A percentile compares a stretch with the other conserved stretches of the same genome.
phyloP scores from a whole-genome alignment of 1,139 yeast species.

The Candida glucosophila region DNA sequence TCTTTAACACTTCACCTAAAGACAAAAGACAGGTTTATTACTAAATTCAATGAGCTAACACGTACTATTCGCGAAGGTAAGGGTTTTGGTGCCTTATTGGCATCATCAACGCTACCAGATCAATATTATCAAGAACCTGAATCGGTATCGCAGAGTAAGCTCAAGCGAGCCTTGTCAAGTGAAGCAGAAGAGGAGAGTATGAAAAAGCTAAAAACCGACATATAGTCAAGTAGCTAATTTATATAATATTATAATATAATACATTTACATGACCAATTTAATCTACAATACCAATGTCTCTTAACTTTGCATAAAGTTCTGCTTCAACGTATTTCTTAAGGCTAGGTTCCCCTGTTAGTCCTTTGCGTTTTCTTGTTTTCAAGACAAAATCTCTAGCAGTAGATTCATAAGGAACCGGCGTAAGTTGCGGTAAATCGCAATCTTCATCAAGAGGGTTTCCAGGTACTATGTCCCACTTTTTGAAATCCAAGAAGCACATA shows the following conservation, averaged over 20 bases:
- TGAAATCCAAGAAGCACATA: slow-evolving; percentile 55
- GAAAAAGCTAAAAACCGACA: slow-evolving; percentile 1
- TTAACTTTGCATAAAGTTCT: slow-evolving; percentile 46
- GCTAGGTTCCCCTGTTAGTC: slow-evolving; percentile 71
- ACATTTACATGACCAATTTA: slow-evolving; percentile 1
- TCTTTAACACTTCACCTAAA: slow-evolving; percentile 17
- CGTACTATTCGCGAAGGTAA: slow-evolving; percentile 14
- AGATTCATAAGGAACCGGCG: slow-evolving; percentile 62
- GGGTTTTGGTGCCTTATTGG: slow-evolving; percentile 12
- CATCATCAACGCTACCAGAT: too few relatives aligned
- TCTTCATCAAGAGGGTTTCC: slow-evolving; percentile 82
- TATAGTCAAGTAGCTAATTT: neutral
- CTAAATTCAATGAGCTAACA: slow-evolving; percentile 19
- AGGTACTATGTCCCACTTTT: slow-evolving; percentile 72
- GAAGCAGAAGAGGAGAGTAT: slow-evolving; percentile 2
- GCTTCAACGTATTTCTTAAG: slow-evolving; percentile 62
- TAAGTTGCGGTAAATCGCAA: slow-evolving; percentile 56
- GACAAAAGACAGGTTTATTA: slow-evolving; percentile 24
- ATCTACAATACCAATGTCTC: slow-evolving; percentile 30
- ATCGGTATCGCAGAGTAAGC: too few relatives aligned
- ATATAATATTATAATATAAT: slow-evolving; percentile 1
- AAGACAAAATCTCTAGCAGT: slow-evolving; percentile 83
- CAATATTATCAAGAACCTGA: too few relatives aligned
- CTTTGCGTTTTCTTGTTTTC: slow-evolving; percentile 85
- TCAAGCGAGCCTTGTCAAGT: too few relatives aligned